Evolutionary conservation across 1,284 basidiomycete species (phyloP), one percentile per base, ranked within the genome.

Genomic region (Caloboletus firmus): DNA sequence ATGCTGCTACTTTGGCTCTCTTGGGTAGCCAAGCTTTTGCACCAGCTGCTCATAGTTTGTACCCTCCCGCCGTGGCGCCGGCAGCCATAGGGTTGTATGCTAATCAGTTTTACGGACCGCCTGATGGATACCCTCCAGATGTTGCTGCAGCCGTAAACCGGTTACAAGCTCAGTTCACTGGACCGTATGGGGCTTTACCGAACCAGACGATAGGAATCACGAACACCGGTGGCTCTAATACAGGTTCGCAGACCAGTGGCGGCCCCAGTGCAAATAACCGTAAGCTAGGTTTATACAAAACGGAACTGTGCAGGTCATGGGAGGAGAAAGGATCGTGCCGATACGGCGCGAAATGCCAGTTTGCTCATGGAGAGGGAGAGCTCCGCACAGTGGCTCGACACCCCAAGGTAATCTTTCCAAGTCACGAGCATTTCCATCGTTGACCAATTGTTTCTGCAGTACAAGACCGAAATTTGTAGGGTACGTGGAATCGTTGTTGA

Each of bases 391-490:
- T 94, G 20, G 71, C 83, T 59, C 81, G 93, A 58, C 93, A 95
- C 69, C 92, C 92, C 44, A 94, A 94, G 82, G 90, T 90, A 66
- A 60, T 76, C 63, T 44, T 58, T 50, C 35, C 45, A 32, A 39
- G 12, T 44, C 24, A 45, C 4, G 46, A 34, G 15, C 13, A 8
- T 50, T 49, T 32, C 18, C 37, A 18, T 59, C 10, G 44, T 54
- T 56, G 30, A 59, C 53, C 52, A 62, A 45, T 62, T 55, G 34
- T 41, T 34, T 60, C 22, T 49, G 32, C 63, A 93, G 87, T 95
- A 93, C 74, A 95, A 95, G 74, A 94, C 93, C 11, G 91, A 94
- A 73, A 91, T 93, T 56, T 95, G 93, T 70, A 84, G 91, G 72
- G 89, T 91, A 64, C 62, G 85, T 76, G 22, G 51, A 55, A 55